A percentile compares a stretch with the other conserved stretches of the same genome.
phyloP scores from a whole-genome alignment of 2,329 filamentous ascomycete genomes.

The Cladophialophora carrionii region DNA sequence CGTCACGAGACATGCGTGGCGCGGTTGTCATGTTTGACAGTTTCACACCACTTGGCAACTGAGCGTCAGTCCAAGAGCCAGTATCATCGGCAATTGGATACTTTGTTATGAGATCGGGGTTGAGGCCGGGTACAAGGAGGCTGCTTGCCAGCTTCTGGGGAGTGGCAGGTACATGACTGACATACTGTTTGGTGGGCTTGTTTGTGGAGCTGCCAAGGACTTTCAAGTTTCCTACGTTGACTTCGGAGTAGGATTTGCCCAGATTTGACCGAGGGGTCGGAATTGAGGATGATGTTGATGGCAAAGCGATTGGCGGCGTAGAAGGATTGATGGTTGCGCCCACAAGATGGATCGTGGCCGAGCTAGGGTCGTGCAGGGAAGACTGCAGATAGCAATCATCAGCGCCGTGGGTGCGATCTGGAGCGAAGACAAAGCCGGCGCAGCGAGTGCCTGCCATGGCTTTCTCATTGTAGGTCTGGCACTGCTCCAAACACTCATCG shows the following conservation, averaged over 20 bases:
- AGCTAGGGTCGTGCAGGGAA: constrained; percentile 33
- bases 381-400: constrained; percentile 43
- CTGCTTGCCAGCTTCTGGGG: constrained; percentile 34
- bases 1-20: constrained; percentile 42
- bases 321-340: constrained; percentile 32
- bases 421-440: constrained; percentile 39
- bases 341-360: constrained; percentile 36
- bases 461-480: constrained; percentile 37
- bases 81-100: constrained; percentile 40
- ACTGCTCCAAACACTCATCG: constrained; percentile 38
- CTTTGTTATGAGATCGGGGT: constrained; percentile 39
- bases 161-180: constrained; percentile 35
- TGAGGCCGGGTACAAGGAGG: constrained; percentile 38
- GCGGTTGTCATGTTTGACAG: constrained; percentile 32
- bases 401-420: constrained; percentile 34
- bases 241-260: constrained; percentile 7
- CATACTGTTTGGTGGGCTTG: constrained; percentile 39
- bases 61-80: constrained; percentile 32
- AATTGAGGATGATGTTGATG: constrained; percentile 1
- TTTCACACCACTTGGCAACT: constrained; percentile 26
- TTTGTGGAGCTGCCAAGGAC: constrained; percentile 39
- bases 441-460: constrained; percentile 29
- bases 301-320: neutral
- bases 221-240: constrained; percentile 33
- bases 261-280: constrained; percentile 10